Evolutionary conservation across 805 yeast genomes (phyloP), one percentile per base, ranked within the genome.

Genomic region (Monosporozyma yasuniensis): DNA sequence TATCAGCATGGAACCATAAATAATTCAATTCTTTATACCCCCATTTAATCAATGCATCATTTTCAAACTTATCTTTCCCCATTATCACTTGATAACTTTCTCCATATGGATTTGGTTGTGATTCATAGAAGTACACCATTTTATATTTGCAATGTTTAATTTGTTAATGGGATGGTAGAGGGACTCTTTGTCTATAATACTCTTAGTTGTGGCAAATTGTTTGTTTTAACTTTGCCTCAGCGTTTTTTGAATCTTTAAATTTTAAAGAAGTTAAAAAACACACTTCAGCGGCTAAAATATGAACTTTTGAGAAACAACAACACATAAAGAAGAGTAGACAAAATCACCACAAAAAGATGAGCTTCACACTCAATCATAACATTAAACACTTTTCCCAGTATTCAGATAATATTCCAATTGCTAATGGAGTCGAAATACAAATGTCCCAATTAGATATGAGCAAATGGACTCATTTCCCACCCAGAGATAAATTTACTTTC

Each of bases 1-100:
- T 83, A 56, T 84, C 90, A 7, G 83, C 88, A 64, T 85, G 95
- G 60, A 87, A 86, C 91, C 95, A 86, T 3, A 84, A 68, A 28
- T 59, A 57, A 30, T 60, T 57, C 61, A 84, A 82, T 51, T 76
- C 77, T 23, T 79, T 80, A 53, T 77, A 75, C 0, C 90, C 86
- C 56, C 78, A 75, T 60, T 79, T 80, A 50, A 86, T 77, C 47
- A 81, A 62, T 22, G 69, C 65, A 56, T 79, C 84, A 56, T 80
- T 86, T 66, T 87, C 95, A 47, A 73, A 71, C 64, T 84, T 84
- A 62, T 87, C 86, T 58, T 76, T 80, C 3, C 95, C 95, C 81
- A 83, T 80, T 56, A 63, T 48, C 6, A 67, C 49, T 38, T 51
- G 53, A 46, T 65, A 57, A 3, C 58, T 52, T 10, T 43, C 42